Conservation (phyloP, 495 filamentous ascomycete genomes). For the Hyaloscypha variabilis region DNA sequence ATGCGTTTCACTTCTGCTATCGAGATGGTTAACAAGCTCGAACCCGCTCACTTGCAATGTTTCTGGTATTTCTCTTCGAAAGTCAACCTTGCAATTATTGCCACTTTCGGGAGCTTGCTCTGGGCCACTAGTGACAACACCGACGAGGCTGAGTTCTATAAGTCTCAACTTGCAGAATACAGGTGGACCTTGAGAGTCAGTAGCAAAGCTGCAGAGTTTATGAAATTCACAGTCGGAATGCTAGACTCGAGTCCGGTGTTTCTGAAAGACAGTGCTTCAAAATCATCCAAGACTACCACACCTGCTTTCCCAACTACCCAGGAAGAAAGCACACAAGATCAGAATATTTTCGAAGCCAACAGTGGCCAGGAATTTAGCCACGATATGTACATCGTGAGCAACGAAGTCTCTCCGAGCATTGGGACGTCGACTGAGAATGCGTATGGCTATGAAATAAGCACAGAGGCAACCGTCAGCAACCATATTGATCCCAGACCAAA, state of each 20-base stretch:
- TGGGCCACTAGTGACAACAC: constrained; percentile 81
- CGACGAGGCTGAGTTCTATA: constrained; percentile 95
- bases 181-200: constrained; percentile 91
- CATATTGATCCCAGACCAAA: constrained; percentile 8
- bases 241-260: constrained; percentile 30
- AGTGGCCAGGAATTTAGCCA: constrained; percentile 5
- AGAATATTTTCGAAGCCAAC: background rate
- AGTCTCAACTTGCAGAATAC: constrained; percentile 81
- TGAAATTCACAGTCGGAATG: constrained; percentile 34
- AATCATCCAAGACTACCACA: constrained; percentile 6
- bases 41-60: constrained; percentile 68
- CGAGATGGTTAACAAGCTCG: constrained; percentile 73
- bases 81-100: constrained; percentile 79
- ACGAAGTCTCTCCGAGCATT: constrained; percentile 25
- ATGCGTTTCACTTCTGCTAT: constrained; percentile 75
- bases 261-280: constrained; percentile 14
- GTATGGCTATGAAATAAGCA: constrained; percentile 11
- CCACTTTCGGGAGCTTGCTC: constrained; percentile 77
- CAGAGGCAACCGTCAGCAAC: background rate
- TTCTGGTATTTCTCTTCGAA: constrained; percentile 86
- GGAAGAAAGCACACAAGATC: background rate
- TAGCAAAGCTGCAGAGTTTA: constrained; percentile 63
- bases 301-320: background rate
- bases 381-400: background rate
- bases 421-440: constrained; percentile 18